Conservation (phyloP, 2,329 filamentous ascomycete genomes). For the Fusarium equiseti region DNA sequence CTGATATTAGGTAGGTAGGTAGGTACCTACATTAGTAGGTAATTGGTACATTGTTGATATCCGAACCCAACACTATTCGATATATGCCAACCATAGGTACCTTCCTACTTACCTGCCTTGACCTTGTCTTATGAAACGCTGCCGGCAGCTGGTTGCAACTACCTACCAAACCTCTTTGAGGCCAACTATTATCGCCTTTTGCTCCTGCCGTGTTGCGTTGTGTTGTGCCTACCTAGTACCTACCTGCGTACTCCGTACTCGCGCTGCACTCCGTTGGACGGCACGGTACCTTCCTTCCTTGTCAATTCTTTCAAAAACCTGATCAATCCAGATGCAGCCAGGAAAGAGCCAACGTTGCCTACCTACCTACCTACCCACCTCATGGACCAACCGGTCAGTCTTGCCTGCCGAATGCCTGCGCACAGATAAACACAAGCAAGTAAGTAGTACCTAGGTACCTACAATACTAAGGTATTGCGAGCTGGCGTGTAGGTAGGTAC, state of each 20-base stretch:
- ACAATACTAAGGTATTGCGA: background rate
- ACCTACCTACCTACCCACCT: background rate
- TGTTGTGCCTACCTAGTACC: constrained; percentile 1
- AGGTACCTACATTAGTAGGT: too few relatives aligned
- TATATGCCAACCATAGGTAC: constrained; percentile 9
- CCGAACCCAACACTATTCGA: constrained; percentile 25
- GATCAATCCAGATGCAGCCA: constrained; percentile 10
- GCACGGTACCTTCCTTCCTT: constrained; percentile 20
- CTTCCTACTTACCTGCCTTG: constrained; percentile 22
- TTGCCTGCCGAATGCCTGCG: constrained; percentile 9
- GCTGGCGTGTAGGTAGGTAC: background rate
- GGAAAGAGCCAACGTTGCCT: constrained; percentile 11
- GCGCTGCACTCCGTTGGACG: background rate
- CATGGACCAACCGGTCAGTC: background rate
- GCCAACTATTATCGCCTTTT: constrained; percentile 31
- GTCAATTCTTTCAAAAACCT: constrained; percentile 11
- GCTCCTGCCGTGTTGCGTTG: constrained; percentile 8
- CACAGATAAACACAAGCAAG: background rate
- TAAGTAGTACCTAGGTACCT: background rate
- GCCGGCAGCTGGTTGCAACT: constrained; percentile 31
- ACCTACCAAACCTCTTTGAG: constrained; percentile 28
- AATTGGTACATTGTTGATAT: constrained; percentile 3
- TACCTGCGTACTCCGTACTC: background rate
- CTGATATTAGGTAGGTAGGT: background rate
- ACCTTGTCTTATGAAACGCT: constrained; percentile 18